These are phyloP conservation scores for Diaporthe eres DNA, from an alignment of 2,329 filamentous ascomycete genomes.

Conservation along the genomic window DNA sequence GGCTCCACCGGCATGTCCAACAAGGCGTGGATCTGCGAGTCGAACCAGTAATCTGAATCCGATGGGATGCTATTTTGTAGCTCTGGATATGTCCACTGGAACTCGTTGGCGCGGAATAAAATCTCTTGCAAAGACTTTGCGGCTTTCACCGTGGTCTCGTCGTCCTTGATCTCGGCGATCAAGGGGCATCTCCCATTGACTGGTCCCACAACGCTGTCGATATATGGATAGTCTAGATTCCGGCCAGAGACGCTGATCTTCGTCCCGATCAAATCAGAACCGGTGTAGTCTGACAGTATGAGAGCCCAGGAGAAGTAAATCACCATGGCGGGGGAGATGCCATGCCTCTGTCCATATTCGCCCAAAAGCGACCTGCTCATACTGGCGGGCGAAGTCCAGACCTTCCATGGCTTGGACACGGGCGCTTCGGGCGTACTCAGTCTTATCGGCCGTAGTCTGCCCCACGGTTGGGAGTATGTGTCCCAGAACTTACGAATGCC, in stretches of 20 bases:
- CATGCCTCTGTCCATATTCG: background rate
- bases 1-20: conserved; percentile 2
- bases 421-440: background rate
- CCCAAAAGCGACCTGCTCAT: background rate
- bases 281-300: background rate
- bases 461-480: background rate
- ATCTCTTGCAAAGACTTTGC: background rate
- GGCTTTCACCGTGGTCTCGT: background rate
- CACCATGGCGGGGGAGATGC: background rate
- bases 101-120: background rate
- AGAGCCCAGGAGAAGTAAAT: background rate
- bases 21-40: background rate
- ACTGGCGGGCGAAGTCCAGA: background rate
- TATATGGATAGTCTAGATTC: background rate
- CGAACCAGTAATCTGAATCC: background rate
- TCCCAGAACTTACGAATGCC: background rate
- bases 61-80: background rate
- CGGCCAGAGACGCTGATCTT: background rate
- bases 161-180: background rate
- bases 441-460: background rate
- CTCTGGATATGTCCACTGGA: background rate
- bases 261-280: background rate
- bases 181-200: background rate
- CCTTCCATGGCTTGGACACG: background rate
- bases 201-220: background rate